These are phyloP conservation scores for Candida sanyaensis DNA, from an alignment of 1,139 yeast species.

Conservation along the genomic window DNA sequence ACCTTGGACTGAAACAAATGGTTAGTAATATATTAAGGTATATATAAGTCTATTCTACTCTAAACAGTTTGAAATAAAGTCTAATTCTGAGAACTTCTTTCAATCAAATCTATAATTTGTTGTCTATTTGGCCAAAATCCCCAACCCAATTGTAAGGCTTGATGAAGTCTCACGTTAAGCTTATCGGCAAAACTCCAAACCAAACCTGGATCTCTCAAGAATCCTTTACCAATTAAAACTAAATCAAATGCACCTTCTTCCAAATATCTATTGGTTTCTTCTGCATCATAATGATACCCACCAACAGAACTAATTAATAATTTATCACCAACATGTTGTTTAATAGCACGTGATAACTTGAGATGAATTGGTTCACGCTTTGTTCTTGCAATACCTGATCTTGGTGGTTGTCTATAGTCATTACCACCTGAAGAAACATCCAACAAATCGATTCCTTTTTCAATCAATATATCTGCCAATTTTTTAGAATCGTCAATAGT, in stretches of 20 bases:
- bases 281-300: constrained; percentile 29
- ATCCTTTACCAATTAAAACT: constrained; percentile 46
- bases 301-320: constrained; percentile 51
- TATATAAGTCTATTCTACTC: background rate
- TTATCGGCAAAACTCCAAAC: constrained; percentile 53
- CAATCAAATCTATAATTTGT: constrained; percentile 16
- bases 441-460: constrained; percentile 50
- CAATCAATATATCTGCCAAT: constrained; percentile 40
- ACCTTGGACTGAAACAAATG: background rate
- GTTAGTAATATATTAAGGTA: background rate
- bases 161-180: constrained; percentile 40
- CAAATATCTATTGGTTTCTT: constrained; percentile 37
- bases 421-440: constrained; percentile 61
- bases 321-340: constrained; percentile 43
- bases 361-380: constrained; percentile 27
- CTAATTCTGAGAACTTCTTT: constrained; percentile 14
- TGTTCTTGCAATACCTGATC: constrained; percentile 15
- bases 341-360: constrained; percentile 42
- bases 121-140: constrained; percentile 19
- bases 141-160: constrained; percentile 37
- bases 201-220: constrained; percentile 50
- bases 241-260: constrained; percentile 47
- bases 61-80: background rate
- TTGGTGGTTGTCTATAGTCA: constrained; percentile 32
- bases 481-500: constrained; percentile 46